Evolutionary conservation across 345 rosid genomes (phyloP), one percentile per base, ranked within the genome.

Genomic region (Eucalyptus globulus): DNA sequence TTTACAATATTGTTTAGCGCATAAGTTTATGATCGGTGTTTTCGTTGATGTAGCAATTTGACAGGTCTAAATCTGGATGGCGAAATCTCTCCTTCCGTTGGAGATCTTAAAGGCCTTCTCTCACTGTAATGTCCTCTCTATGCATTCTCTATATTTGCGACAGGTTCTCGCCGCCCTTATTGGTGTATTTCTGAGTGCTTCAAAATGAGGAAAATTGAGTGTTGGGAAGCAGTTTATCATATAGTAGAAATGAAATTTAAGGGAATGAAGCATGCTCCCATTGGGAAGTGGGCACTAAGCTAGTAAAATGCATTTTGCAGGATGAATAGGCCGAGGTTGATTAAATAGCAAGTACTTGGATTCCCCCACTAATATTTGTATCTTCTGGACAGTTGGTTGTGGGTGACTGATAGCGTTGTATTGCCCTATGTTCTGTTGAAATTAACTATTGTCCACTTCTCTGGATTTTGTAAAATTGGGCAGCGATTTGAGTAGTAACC

Each of bases 41-140:
- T 87, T 87, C 34, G 26, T 24, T 87, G 29, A 43, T 91, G 89
- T 90, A 98, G 99, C 56, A 98, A 97, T 93, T 94, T 98, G 83
- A 97, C 99, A 89, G 96, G 96, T 89, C 91, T 96, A 91, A 96
- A 96, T 92, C 97, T 97, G 93, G 99, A 95, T 87, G 99, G 99
- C 51, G 99, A 98, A 94, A 94, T 98, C 89, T 96, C 99, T 54
- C 94, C 99, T 34, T 94, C 97, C 43, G 91, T 98, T 76, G 99
- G 99, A 93, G 94, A 97, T 91, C 98, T 97, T 69, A 96, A 95
- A 89, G 94, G 92, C 91, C 92, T 98, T 31, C 87, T 92, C 21
- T 92, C 95, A 54, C 91, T 98, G 99, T 98, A 96, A 47, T 88
- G 81, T 40, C 47, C 83, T 69, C 43, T 19, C 80, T 19, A 31